Conservation (phyloP, 257 asterid species). For the Leonotis leonurus region DNA sequence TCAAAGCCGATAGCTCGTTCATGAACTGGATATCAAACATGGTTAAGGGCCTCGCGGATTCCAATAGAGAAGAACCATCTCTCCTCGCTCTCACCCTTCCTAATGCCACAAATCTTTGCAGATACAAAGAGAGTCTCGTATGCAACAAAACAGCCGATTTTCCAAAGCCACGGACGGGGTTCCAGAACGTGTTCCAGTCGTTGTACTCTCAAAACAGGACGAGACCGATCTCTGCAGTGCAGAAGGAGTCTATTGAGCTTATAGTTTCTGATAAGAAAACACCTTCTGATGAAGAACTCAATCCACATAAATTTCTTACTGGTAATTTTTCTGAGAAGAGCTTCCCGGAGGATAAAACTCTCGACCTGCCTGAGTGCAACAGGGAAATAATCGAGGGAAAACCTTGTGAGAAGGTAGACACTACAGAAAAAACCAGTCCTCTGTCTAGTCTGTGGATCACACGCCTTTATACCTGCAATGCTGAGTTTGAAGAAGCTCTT, state of each 20-base stretch:
- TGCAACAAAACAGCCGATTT: slow-evolving; percentile 19
- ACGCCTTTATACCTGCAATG: slow-evolving; percentile 35
- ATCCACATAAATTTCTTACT: slow-evolving; percentile 12
- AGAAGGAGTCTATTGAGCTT: slow-evolving; percentile 19
- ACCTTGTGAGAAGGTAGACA: slow-evolving; percentile 14
- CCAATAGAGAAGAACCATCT: slow-evolving; percentile 18
- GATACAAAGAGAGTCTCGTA: too few relatives aligned
- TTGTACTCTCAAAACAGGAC: slow-evolving; percentile 34
- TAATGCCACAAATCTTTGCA: slow-evolving; percentile 15
- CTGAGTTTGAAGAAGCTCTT: slow-evolving; percentile 15
- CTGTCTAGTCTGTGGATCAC: slow-evolving; percentile 61
- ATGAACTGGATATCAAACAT: slow-evolving; percentile 71
- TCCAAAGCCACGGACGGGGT: slow-evolving; percentile 25
- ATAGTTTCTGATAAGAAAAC: slow-evolving; percentile 15
- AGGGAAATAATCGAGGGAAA: slow-evolving; percentile 1
- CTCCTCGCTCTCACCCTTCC: slow-evolving; percentile 14
- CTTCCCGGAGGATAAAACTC: slow-evolving; percentile 25
- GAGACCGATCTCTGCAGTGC: slow-evolving; percentile 10
- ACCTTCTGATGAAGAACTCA: slow-evolving; percentile 21
- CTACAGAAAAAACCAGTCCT: slow-evolving; percentile 23
- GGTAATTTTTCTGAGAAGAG: slow-evolving; percentile 11
- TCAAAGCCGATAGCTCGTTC: slow-evolving; percentile 44
- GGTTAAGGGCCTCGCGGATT: slow-evolving; percentile 50
- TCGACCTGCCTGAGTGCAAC: not conserved
- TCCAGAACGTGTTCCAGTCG: slow-evolving; percentile 47